phyloP scores from a whole-genome alignment of 768 basidiomycete species.

The Leccinellum albellum region DNA sequence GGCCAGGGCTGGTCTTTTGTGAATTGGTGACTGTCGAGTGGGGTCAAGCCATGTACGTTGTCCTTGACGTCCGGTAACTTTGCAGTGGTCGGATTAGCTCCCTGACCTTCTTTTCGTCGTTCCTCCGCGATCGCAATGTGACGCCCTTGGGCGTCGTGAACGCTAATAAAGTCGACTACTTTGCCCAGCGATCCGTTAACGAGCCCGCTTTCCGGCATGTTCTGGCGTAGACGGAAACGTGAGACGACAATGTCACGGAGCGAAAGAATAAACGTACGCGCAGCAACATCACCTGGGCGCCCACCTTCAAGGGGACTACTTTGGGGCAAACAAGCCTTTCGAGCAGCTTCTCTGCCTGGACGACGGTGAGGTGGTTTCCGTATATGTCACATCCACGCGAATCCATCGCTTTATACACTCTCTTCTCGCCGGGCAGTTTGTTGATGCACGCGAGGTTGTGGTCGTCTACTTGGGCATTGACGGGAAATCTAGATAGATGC shows the following conservation, averaged over 20 bases:
- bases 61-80: neutral
- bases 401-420: slow-evolving; percentile 42
- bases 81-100: neutral
- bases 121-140: slow-evolving; percentile 31
- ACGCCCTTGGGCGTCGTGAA: slow-evolving; percentile 27
- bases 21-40: slow-evolving; percentile 15
- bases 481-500: slow-evolving; percentile 21
- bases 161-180: slow-evolving; percentile 40
- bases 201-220: slow-evolving; percentile 28
- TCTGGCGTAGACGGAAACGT: slow-evolving; percentile 20
- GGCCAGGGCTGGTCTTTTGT: slow-evolving; percentile 27
- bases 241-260: neutral
- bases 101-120: slow-evolving; percentile 11
- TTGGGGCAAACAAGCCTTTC: slow-evolving; percentile 49
- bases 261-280: slow-evolving; percentile 20
- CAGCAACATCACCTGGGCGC: slow-evolving; percentile 80
- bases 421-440: slow-evolving; percentile 25
- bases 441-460: slow-evolving; percentile 22
- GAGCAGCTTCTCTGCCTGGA: slow-evolving; percentile 33
- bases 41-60: slow-evolving; percentile 10
- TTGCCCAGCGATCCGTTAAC: slow-evolving; percentile 94
- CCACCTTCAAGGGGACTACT: slow-evolving; percentile 48
- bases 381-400: slow-evolving; percentile 41
- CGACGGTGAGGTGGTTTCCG: slow-evolving; percentile 28
- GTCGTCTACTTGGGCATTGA: slow-evolving; percentile 25